A percentile compares a stretch with the other conserved stretches of the same genome.
Conservation (phyloP, 306 rosid genomes). For the Sicyos edulis region DNA sequence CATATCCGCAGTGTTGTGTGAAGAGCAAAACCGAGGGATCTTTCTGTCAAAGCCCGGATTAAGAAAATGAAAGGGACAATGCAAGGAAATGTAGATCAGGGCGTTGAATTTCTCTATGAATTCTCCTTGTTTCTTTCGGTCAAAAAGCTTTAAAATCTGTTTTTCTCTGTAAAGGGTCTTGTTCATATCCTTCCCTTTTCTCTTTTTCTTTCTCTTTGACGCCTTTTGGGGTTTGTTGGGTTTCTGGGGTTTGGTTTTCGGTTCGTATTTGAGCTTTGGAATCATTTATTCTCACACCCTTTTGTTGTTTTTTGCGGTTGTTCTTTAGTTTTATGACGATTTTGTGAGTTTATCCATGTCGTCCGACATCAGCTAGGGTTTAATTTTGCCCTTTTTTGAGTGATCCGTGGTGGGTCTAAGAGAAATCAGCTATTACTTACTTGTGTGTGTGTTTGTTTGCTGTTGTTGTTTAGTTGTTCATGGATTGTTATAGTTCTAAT, state of each 20-base stretch:
- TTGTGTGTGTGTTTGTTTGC: background rate
- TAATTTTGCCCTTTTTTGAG: constrained; percentile 9
- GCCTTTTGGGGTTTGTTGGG: background rate
- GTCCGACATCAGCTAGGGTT: constrained; percentile 70
- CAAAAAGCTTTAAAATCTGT: constrained; percentile 30
- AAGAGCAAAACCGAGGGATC: constrained; percentile 9
- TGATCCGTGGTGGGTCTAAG: background rate
- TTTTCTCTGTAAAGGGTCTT: constrained; percentile 1
- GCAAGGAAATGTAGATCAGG: constrained; percentile 31
- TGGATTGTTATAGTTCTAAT: constrained; percentile 34
- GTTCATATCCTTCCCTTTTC: constrained; percentile 15
- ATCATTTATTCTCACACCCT: background rate
- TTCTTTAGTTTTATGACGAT: constrained; percentile 13
- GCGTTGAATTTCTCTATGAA: constrained; percentile 27
- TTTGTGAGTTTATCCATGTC: constrained; percentile 53
- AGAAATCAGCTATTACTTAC: background rate
- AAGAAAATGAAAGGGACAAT: background rate
- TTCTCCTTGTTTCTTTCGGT: constrained; percentile 16
- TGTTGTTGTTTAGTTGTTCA: constrained; percentile 15
- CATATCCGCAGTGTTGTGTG: background rate
- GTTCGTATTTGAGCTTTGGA: background rate
- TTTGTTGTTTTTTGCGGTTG: constrained; percentile 6
- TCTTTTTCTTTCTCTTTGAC: constrained; percentile 12
- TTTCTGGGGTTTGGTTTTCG: background rate
- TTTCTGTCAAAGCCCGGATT: background rate